Base-by-base conservation (phyloP, 129 eudicot species). In the Saussurea involucrata region DNA sequence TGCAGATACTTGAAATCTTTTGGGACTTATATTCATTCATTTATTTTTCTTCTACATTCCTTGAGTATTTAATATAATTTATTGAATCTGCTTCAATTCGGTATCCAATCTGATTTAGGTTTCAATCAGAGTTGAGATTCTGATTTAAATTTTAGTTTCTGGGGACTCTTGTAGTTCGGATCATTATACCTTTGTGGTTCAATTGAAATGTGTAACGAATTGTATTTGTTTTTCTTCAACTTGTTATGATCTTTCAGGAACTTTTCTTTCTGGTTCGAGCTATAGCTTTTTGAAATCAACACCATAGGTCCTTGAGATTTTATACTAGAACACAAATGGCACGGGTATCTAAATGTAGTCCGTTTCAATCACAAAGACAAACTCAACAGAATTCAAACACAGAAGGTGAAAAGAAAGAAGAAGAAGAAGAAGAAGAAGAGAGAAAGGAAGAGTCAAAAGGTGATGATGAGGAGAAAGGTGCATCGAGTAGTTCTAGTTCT, bases 221-320 rank as follows among this genome's bases (percentile, higher is more conserved):
- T 49, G 58, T 49, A 49, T 53, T 0, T 17, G 8, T 17, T 58
- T 63, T 75, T 13, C 33, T 74, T 36, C 60, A 74, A 63, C 28
- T 63, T 31, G 42, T 76, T 77, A 77, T 21, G 40, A 24, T 22
- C 12, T 55, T 69, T 17, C 76, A 78, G 76, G 46, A 69, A 55
- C n/a, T 40, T 53, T 53, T 53, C 61, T 57, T 55, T 24, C 61
- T 13, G 22, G 46, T 63, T 63, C 10, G 17, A 44, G 60, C 33
- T 61, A 71, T 15, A 22, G n/a, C 79, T 29, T 18, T 42, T 49
- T 64, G 15, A 53, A 29, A 53, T 28, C 25, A 53, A 53, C 42
- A 68, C 32, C 66, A 22, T 25, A 34, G 44, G 46, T 32, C 42
- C 36, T 57, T 25, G 42, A 69, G 60, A 34, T 17, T 44, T 22